Evolutionary conservation across 345 rosid genomes (phyloP).

Genomic region (Eucalyptus melliodora): DNA sequence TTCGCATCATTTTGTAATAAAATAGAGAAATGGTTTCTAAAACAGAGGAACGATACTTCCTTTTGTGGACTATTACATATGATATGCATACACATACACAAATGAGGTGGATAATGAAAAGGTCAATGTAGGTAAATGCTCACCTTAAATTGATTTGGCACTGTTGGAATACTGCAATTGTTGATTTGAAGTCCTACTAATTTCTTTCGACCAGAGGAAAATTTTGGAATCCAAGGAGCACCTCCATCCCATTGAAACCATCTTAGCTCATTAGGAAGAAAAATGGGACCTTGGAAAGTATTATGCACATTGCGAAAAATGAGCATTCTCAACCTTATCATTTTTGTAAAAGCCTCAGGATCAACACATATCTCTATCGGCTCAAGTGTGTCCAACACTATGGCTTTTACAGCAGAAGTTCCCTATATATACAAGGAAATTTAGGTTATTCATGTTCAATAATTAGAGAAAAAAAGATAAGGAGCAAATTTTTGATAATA

Average conservation of each 20-base stretch:
- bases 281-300: neutral
- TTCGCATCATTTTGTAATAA: neutral
- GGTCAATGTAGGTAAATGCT: neutral
- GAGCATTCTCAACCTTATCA: neutral
- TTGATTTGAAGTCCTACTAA: neutral
- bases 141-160: neutral
- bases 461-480: fast-evolving
- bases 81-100: neutral
- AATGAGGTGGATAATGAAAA: neutral
- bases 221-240: neutral
- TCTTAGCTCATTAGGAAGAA: neutral
- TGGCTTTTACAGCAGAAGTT: neutral
- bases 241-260: neutral
- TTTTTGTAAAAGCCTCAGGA: neutral
- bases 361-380: fast-evolving
- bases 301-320: neutral
- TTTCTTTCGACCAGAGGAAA: neutral
- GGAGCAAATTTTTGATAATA: too few relatives aligned
- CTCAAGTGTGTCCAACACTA: fast-evolving
- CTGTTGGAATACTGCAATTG: neutral
- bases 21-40: neutral
- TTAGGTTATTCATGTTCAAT: too few relatives aligned
- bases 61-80: neutral
- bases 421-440: fast-evolving
- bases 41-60: neutral